Evolutionary conservation across 2,329 filamentous ascomycete genomes (phyloP).

Genomic region (Nigrospora osmanthi): DNA sequence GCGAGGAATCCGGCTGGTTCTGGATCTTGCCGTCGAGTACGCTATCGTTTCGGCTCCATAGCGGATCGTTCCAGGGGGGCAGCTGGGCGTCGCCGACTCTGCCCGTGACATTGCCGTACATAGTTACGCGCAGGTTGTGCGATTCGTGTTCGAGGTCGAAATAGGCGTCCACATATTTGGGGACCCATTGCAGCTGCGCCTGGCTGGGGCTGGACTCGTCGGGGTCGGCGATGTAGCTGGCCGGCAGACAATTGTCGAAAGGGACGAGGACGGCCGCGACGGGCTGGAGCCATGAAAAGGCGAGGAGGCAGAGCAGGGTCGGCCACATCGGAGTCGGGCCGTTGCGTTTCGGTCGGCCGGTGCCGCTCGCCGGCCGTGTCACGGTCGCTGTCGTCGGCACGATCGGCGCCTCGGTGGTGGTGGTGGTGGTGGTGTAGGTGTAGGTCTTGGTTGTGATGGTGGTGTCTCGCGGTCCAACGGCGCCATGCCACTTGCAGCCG

Average conservation of each 20-base stretch:
- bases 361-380: too few relatives aligned
- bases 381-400: too few relatives aligned
- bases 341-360: too few relatives aligned
- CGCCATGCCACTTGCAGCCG: too few relatives aligned
- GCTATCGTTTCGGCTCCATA: conserved; percentile 53
- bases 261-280: conserved; percentile 59
- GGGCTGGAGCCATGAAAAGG: conserved; percentile 30
- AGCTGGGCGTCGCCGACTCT: conserved; percentile 48
- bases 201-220: conserved; percentile 34
- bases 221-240: conserved; percentile 41
- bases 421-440: too few relatives aligned
- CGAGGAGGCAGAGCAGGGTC: conserved; percentile 28
- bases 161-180: conserved; percentile 63
- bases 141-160: conserved; percentile 56
- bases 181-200: conserved; percentile 69
- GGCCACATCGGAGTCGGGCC: background rate
- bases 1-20: conserved; percentile 45
- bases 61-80: conserved; percentile 46
- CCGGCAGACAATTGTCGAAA: conserved; percentile 77
- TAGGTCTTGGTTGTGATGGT: too few relatives aligned
- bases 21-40: conserved; percentile 71
- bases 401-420: too few relatives aligned
- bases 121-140: conserved; percentile 65
- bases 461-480: too few relatives aligned
- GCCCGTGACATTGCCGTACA: conserved; percentile 90